Evolutionary conservation across 345 rosid genomes (phyloP).

Genomic region (Sisymbrium irio): DNA sequence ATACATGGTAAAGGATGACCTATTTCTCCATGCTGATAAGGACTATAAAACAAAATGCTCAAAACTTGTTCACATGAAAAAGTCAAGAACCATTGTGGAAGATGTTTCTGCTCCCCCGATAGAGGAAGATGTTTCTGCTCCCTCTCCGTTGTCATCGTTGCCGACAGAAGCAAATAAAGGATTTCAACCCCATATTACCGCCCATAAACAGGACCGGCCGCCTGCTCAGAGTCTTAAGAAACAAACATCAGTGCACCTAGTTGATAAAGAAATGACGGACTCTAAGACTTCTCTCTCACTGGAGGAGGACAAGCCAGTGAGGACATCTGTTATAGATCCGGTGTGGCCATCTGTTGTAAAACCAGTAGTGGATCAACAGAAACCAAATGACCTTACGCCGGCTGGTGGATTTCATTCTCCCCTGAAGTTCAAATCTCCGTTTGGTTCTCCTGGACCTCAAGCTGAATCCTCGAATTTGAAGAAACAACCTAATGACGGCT

Average conservation of each 20-base stretch:
- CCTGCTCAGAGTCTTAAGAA: constrained; percentile 35
- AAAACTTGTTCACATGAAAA: constrained; percentile 75
- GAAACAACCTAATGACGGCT: constrained; percentile 34
- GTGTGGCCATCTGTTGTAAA: constrained; percentile 30
- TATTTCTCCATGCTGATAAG: constrained; percentile 65
- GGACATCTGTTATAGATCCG: constrained; percentile 30
- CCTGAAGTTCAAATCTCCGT: constrained; percentile 41
- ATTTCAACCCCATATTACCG: constrained; percentile 30
- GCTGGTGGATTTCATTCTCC: constrained; percentile 36
- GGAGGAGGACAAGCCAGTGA: constrained; percentile 34
- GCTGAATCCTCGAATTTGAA: constrained; percentile 34
- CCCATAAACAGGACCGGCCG: constrained; percentile 33
- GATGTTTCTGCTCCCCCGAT: constrained; percentile 57
- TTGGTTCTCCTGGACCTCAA: constrained; percentile 41
- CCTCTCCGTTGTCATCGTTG: constrained; percentile 31
- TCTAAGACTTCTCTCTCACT: constrained; percentile 39
- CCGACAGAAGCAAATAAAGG: constrained; percentile 37
- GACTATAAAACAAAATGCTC: constrained; percentile 86
- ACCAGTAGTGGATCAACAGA: constrained; percentile 35
- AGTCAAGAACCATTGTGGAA: constrained; percentile 56
- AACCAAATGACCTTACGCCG: constrained; percentile 31
- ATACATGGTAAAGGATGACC: constrained; percentile 90
- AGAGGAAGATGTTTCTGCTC: constrained; percentile 52
- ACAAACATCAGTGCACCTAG: constrained; percentile 34
- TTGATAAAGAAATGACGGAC: constrained; percentile 49